Evolutionary conservation across 139 green algal genomes (phyloP).

Genomic region (Haematococcus lacustris): DNA sequence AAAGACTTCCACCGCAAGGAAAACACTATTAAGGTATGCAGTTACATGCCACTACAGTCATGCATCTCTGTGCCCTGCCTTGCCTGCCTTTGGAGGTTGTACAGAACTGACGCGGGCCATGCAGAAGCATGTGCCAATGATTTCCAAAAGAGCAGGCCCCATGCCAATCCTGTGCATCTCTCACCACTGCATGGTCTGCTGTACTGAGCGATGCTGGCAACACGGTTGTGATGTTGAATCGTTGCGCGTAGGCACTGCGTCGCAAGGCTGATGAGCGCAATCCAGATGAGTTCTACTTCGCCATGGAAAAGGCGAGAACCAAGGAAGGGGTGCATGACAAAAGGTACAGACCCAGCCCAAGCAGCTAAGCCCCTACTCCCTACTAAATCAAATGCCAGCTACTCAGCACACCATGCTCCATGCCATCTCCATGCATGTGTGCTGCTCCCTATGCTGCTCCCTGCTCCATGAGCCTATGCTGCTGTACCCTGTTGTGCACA

Average conservation of each 20-base stretch:
- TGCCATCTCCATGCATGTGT: conserved; percentile 75
- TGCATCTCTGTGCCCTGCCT: conserved; percentile 4
- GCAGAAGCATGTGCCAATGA: neutral
- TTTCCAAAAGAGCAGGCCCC: no score
- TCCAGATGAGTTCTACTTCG: conserved; percentile 98
- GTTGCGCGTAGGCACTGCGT: conserved; percentile 87
- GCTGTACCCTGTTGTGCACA: no score
- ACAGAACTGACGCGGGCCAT: no score
- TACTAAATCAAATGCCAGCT: no score
- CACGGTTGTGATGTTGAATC: conserved; percentile 88
- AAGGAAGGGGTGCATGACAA: conserved; percentile 75
- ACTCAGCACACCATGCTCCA: no score
- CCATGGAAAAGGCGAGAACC: conserved; percentile 82
- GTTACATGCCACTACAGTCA: conserved; percentile 87
- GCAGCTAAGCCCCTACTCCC: conserved; percentile 87
- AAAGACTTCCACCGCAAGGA: conserved; percentile 93
- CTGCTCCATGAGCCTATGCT: no score
- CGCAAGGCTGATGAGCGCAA: conserved; percentile 92
- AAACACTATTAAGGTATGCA: conserved; percentile 67
- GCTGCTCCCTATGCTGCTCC: no score
- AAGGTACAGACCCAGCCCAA: conserved; percentile 75
- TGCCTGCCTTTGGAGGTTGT: neutral
- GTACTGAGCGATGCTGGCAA: conserved; percentile 40
- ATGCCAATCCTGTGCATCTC: neutral
- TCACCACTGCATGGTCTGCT: no score